phyloP scores from a whole-genome alignment of 257 asterid genomes.

The Cinchona pubescens region DNA sequence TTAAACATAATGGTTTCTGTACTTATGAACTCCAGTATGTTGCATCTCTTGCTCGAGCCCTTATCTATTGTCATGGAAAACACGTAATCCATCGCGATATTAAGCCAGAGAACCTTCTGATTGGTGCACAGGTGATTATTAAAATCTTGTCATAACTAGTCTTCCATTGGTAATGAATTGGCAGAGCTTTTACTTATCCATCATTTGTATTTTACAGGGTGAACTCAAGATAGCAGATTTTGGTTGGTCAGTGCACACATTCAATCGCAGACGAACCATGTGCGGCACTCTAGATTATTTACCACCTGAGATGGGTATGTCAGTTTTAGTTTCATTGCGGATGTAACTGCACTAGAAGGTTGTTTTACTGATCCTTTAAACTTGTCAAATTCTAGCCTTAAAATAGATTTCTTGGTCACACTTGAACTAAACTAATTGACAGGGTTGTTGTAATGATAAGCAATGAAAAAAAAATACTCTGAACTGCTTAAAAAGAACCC shows the following conservation, averaged over 20 bases:
- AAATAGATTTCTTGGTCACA: neutral
- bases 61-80: conserved; percentile 92
- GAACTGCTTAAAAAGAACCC: neutral
- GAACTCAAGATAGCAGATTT: conserved; percentile 97
- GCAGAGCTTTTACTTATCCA: conserved; percentile 1
- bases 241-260: conserved; percentile 99
- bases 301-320: conserved; percentile 99
- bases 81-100: conserved; percentile 96
- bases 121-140: conserved; percentile 75
- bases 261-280: conserved; percentile 92
- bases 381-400: neutral
- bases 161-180: neutral
- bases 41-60: conserved; percentile 93
- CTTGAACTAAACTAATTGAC: neutral
- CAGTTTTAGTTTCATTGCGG: neutral
- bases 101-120: conserved; percentile 91
- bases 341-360: neutral
- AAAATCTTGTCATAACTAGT: neutral
- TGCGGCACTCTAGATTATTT: conserved; percentile 98
- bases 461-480: neutral
- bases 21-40: conserved; percentile 55
- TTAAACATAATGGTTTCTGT: conserved; percentile 3
- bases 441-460: neutral
- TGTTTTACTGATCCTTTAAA: neutral
- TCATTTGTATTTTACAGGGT: conserved; percentile 49